These are phyloP conservation scores for Ophiorrhiza pumila DNA, from an alignment of 257 asterid species.

Conservation along the genomic window DNA sequence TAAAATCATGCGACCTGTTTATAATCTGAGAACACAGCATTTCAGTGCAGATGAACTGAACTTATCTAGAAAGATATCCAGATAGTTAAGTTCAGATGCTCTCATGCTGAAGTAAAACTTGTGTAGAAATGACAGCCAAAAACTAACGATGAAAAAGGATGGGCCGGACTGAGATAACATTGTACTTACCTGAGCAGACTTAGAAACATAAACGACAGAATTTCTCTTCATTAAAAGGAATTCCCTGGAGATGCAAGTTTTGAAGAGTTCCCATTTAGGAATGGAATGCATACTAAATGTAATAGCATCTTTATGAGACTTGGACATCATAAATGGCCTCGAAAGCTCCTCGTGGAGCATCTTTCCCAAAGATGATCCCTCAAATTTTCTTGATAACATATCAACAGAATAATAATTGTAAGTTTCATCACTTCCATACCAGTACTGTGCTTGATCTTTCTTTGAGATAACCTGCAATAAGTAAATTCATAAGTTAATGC, in stretches of 20 bases:
- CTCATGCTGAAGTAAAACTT: too few species aligned
- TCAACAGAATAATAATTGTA: conserved; percentile 37
- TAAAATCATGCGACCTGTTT: too few species aligned
- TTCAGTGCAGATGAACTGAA: too few species aligned
- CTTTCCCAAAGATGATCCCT: conserved; percentile 33
- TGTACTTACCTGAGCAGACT: conserved; percentile 38
- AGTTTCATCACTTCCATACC: conserved; percentile 28
- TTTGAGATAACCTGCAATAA: conserved; percentile 41
- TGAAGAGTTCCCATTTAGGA: conserved; percentile 43
- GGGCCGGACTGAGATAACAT: neutral
- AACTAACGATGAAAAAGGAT: too few species aligned
- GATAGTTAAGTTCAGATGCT: too few species aligned
- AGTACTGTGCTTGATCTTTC: conserved; percentile 54
- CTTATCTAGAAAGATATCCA: too few species aligned
- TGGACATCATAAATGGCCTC: conserved; percentile 34
- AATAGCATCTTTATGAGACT: conserved; percentile 36
- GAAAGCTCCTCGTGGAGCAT: conserved; percentile 36
- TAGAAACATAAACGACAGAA: conserved; percentile 43
- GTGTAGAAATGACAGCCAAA: too few species aligned
- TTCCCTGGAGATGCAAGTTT: conserved; percentile 48
- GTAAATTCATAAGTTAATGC: neutral
- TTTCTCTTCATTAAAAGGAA: conserved; percentile 47
- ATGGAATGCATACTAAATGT: conserved; percentile 37
- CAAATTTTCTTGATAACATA: conserved; percentile 31
- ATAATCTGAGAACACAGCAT: too few species aligned